Evolutionary conservation across 2,329 filamentous ascomycete species (phyloP), one percentile per base, ranked within the genome.

Genomic region (Coleophoma cylindrospora): DNA sequence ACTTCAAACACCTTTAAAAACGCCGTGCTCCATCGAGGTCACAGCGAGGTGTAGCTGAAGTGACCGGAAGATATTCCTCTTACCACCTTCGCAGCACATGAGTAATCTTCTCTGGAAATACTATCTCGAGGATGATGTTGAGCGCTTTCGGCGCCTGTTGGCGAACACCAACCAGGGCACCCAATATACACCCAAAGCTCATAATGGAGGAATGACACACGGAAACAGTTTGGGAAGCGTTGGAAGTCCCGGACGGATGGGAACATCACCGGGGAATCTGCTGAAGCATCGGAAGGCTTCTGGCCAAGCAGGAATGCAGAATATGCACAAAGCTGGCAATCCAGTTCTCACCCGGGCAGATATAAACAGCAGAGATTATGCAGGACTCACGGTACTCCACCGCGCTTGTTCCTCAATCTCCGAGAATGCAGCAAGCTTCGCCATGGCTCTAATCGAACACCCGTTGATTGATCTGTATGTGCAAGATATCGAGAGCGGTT

Each of bases 101-200:
- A 97, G 89, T 86, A 87, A 91, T 76, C 82, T 87, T 81, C 84
- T 99, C 70, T 96, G 92, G 92, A 91, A 91, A 80, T 89, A 83
- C 70, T 97, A 92, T 70, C 87, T 95, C 77, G 87, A 96, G 83
- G 89, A 96, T 80, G 91, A 99, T 83, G 87, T 96, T 83, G 91
- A 95, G 69, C 84, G 76, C 67, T 97, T 99, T 80, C 87, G 88
- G 74, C 87, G 86, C 75, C 81, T 95, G 67, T 80, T 99, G 80
- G 85, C 85, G 66, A 83, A 82, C 69, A 78, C 86, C 71, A 76
- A 78, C 66, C 78, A 76, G 60, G 62, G 64, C 63, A 60, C 75
- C 55, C 80, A 81, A 61, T 64, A 73, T 52, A 66, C 74, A 52
- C 70, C 77, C 63, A 82, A 79, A 68, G 80, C 76, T 62, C 72